A percentile compares a stretch with the other conserved stretches of the same genome.
Evolutionary conservation across 768 basidiomycete species (phyloP).

Genomic region (Auricularia sp.): DNA sequence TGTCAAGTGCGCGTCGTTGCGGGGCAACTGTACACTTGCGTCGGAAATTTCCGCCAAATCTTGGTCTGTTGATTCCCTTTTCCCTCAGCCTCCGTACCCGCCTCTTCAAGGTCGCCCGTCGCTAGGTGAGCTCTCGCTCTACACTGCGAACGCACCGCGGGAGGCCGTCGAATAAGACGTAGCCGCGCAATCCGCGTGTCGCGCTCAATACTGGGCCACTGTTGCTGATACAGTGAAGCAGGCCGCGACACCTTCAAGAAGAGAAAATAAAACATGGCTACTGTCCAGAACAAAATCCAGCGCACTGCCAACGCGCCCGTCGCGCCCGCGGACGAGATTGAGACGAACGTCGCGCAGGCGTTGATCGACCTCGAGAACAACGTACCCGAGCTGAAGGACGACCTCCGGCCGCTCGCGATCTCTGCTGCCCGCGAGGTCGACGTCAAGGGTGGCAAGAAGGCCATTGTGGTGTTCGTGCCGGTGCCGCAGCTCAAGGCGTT

Average conservation of each 20-base stretch:
- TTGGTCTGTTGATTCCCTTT: no score
- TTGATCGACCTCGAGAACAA: conserved; percentile 96
- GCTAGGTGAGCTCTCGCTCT: no score
- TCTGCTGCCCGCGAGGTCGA: conserved; percentile 98
- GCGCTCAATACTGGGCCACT: background rate
- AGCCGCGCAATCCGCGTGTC: background rate
- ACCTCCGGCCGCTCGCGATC: conserved; percentile 93
- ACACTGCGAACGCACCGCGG: no score
- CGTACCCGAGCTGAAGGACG: conserved; percentile 94
- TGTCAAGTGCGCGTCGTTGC: no score
- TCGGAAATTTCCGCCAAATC: no score
- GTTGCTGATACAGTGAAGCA: background rate
- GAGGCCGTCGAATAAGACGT: no score
- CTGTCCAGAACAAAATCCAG: conserved; percentile 77
- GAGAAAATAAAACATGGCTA: conserved; percentile 1
- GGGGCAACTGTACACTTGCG: no score
- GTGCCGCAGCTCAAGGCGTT: conserved; percentile 96
- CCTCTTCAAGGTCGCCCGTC: no score
- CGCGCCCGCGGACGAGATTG: conserved; percentile 82
- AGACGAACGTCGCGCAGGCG: conserved; percentile 87
- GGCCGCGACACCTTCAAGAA: background rate
- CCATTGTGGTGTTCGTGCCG: conserved; percentile 96
- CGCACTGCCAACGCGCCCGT: conserved; percentile 94
- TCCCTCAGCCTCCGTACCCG: no score
- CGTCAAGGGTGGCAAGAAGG: conserved; percentile 98